These are phyloP conservation scores for Penicillium cosmopolitanum DNA, from an alignment of 495 filamentous ascomycete species.

Conservation along the genomic window DNA sequence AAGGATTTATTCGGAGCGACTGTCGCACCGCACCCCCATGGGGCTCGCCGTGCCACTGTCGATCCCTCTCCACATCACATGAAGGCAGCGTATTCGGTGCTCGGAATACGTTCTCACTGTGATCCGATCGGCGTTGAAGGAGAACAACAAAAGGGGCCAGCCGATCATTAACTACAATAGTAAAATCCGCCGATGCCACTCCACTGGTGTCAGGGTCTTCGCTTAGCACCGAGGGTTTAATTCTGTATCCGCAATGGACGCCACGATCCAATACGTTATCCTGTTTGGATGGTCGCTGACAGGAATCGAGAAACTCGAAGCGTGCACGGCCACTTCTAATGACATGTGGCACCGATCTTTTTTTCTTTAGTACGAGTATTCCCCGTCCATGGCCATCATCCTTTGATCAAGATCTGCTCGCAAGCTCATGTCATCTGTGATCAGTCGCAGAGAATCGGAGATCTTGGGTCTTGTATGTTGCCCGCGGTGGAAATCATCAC, in stretches of 20 bases:
- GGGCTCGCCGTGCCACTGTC: slow-evolving; percentile 1
- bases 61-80: slow-evolving; percentile 5
- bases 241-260: background rate
- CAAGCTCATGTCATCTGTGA: too few relatives aligned
- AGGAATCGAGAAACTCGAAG: background rate
- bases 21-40: background rate
- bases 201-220: slow-evolving; percentile 2
- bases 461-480: too few relatives aligned
- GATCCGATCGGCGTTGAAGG: slow-evolving; percentile 1
- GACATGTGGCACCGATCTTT: too few relatives aligned
- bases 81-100: slow-evolving; percentile 6
- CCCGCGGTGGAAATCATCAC: too few relatives aligned
- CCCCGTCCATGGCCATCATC: too few relatives aligned
- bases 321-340: background rate
- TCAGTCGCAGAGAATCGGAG: too few relatives aligned
- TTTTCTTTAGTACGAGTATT: too few relatives aligned
- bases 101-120: slow-evolving; percentile 1
- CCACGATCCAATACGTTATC: background rate
- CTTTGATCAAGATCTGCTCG: too few relatives aligned
- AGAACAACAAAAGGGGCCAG: slow-evolving; percentile 1
- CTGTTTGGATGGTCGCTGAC: background rate
- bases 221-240: background rate
- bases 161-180: background rate
- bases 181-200: slow-evolving; percentile 1
- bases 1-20: background rate